Percentiles rank a stretch among this genome's conserved stretches.
Conservation (phyloP, 2,329 filamentous ascomycete genomes). For the Diaporthe ampelina region DNA sequence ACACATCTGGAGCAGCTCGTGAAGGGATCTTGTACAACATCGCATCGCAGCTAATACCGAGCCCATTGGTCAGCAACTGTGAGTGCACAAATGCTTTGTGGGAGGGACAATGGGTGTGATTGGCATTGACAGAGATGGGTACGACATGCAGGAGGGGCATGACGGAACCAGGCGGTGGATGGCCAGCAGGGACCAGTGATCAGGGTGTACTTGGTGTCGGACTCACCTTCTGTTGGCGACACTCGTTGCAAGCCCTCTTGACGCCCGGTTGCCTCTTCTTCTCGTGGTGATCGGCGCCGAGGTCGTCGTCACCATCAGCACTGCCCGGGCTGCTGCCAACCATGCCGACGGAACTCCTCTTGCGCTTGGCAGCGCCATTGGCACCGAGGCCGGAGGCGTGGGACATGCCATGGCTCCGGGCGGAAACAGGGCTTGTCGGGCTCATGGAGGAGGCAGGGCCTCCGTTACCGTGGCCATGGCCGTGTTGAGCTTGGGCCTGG, state of each 20-base stretch:
- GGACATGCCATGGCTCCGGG: constrained; percentile 53
- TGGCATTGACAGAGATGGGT: neutral
- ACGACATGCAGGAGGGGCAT: no score
- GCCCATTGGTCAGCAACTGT: constrained; percentile 40
- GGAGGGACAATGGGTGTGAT: neutral
- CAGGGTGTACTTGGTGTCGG: constrained; percentile 34
- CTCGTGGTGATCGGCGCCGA: constrained; percentile 64
- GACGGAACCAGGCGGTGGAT: neutral
- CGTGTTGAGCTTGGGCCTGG: constrained; percentile 34
- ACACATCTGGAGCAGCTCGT: constrained; percentile 82
- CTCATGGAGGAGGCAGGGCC: constrained; percentile 52
- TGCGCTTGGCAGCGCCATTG: constrained; percentile 68
- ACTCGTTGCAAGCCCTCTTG: constrained; percentile 88
- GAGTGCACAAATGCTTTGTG: neutral
- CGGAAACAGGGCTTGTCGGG: constrained; percentile 69
- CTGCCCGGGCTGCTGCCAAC: constrained; percentile 71
- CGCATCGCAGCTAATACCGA: constrained; percentile 77
- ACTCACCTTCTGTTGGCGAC: constrained; percentile 86
- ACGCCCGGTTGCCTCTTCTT: constrained; percentile 77
- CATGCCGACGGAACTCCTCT: constrained; percentile 66
- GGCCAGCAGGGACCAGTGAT: constrained; percentile 33
- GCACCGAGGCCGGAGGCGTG: constrained; percentile 45
- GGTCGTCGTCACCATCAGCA: constrained; percentile 69
- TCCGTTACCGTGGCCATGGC: constrained; percentile 32
- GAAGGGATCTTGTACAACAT: constrained; percentile 86